Conservation (phyloP, 345 rosid species). For the Combretum micranthum region DNA sequence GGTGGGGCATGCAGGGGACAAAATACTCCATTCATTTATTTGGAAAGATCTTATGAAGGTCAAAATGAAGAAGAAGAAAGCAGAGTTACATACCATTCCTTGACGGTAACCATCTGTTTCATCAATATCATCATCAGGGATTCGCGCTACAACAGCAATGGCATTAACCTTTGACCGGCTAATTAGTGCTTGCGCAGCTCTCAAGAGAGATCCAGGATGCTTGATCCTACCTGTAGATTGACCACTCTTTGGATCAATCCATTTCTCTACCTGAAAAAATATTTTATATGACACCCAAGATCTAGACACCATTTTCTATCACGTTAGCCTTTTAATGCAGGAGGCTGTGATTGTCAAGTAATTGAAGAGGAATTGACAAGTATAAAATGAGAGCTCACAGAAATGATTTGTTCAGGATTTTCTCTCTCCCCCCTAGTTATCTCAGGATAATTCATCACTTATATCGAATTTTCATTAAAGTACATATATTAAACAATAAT, state of each 20-base stretch:
- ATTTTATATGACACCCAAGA: neutral
- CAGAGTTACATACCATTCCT: conserved; percentile 33
- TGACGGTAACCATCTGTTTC: conserved; percentile 42
- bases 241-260: conserved; percentile 48
- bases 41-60: neutral
- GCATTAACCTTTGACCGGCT: conserved; percentile 38
- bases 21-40: neutral
- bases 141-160: conserved; percentile 47
- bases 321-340: neutral
- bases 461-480: no score
- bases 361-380: no score
- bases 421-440: no score
- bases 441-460: no score
- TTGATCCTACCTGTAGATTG: conserved; percentile 57
- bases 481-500: no score
- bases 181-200: conserved; percentile 39
- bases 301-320: neutral
- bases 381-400: no score
- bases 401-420: no score
- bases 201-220: conserved; percentile 40
- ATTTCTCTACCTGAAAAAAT: conserved; percentile 43
- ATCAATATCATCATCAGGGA: conserved; percentile 50
- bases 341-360: no score
- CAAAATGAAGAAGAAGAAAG: neutral
- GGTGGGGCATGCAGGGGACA: neutral